Conservation (phyloP, 352 stramenopile species). For the Globisporangium mamillatum region DNA sequence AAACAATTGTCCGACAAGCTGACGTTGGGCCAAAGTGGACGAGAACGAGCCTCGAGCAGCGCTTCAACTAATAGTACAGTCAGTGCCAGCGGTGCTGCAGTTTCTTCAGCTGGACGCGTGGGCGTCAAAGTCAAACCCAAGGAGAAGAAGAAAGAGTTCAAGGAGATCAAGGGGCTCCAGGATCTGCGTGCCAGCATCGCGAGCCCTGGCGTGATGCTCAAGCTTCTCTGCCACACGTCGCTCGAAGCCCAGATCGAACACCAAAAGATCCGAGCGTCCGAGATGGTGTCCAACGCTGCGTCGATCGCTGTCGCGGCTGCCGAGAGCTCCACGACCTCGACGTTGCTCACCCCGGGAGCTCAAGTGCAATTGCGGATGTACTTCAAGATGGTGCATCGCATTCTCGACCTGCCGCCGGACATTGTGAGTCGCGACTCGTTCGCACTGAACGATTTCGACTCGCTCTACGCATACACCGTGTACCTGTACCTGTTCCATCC, state of each 20-base stretch:
- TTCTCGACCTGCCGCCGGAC: slow-evolving; percentile 56
- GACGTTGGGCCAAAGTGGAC: background rate
- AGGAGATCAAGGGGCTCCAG: slow-evolving; percentile 62
- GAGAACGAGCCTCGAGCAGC: background rate
- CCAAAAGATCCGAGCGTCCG: slow-evolving; percentile 40
- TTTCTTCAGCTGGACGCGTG: background rate
- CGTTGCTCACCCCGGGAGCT: slow-evolving; percentile 44
- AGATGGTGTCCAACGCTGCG: slow-evolving; percentile 25
- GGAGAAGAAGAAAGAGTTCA: slow-evolving; percentile 67
- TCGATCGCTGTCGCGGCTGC: slow-evolving; percentile 20
- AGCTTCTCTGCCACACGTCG: slow-evolving; percentile 66
- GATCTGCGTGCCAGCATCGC: slow-evolving; percentile 51
- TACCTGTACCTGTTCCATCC: slow-evolving; percentile 68
- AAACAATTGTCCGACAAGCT: slow-evolving; percentile 1
- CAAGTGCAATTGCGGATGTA: slow-evolving; percentile 70
- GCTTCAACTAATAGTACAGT: background rate
- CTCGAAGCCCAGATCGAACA: slow-evolving; percentile 50
- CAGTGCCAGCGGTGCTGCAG: background rate
- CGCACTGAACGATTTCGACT: slow-evolving; percentile 72
- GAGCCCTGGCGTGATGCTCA: slow-evolving; percentile 65
- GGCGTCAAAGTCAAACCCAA: slow-evolving; percentile 33
- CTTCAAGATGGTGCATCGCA: slow-evolving; percentile 55
- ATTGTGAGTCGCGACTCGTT: slow-evolving; percentile 69
- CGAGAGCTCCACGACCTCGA: slow-evolving; percentile 55
- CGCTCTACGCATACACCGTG: slow-evolving; percentile 58